Evolutionary conservation across 306 rosid genomes (phyloP).

Genomic region (Vigna hirtella): DNA sequence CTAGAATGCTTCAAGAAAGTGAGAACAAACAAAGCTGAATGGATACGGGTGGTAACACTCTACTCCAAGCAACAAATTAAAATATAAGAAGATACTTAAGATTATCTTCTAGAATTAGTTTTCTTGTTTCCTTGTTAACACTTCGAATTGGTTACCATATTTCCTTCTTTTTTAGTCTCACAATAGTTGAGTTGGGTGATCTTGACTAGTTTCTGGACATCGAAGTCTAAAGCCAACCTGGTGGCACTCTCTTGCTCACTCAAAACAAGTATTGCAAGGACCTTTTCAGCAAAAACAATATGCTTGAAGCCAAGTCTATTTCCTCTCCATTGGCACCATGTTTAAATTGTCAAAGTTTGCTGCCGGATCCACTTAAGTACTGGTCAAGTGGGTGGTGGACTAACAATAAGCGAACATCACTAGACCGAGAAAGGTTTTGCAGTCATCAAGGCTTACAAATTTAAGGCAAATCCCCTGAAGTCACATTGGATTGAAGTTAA

Average conservation of each 20-base stretch:
- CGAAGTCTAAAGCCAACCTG: background rate
- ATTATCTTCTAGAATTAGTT: background rate
- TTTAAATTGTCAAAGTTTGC: background rate
- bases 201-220: no score
- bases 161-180: background rate
- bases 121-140: background rate
- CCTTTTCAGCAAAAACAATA: background rate
- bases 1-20: constrained; percentile 2
- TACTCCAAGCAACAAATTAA: background rate
- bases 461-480: background rate
- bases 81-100: background rate
- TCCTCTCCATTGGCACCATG: background rate
- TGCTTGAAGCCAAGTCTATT: background rate
- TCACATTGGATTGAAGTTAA: background rate
- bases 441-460: background rate
- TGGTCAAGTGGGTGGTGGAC: background rate
- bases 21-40: background rate
- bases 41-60: background rate
- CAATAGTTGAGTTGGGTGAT: no score
- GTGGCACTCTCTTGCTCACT: background rate
- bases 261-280: background rate
- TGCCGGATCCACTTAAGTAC: background rate
- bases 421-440: background rate
- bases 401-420: background rate
- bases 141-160: background rate